phyloP scores from a whole-genome alignment of 352 stramenopile genomes.

The Globisporangium irregulare region DNA sequence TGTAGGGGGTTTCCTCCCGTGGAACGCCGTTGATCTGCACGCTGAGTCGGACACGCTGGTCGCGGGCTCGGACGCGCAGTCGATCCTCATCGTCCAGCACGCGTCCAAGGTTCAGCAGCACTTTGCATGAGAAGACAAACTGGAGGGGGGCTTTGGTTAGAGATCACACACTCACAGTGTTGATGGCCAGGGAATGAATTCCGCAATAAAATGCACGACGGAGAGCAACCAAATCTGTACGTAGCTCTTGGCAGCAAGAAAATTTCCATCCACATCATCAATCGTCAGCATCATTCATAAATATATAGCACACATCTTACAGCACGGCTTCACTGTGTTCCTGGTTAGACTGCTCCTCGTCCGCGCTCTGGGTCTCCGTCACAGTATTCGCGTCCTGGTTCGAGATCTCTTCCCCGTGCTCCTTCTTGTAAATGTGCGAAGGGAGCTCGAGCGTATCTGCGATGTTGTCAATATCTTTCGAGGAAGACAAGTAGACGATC shows the following conservation, averaged over 20 bases:
- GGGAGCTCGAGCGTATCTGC: constrained; percentile 46
- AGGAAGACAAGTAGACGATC: constrained; percentile 59
- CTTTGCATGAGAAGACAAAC: background rate
- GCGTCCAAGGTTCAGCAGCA: constrained; percentile 34
- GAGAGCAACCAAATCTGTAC: background rate
- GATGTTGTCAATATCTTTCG: constrained; percentile 52
- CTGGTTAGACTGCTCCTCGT: constrained; percentile 1
- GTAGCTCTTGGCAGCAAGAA: background rate
- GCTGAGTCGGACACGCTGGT: constrained; percentile 71
- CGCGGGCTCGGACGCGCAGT: constrained; percentile 72
- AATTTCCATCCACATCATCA: background rate
- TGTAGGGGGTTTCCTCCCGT: constrained; percentile 41
- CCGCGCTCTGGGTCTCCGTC: background rate
- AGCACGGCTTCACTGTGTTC: background rate
- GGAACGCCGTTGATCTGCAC: constrained; percentile 67
- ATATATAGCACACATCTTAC: constrained; percentile 7
- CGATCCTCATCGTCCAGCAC: constrained; percentile 61
- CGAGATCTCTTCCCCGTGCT: background rate
- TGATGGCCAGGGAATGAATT: background rate
- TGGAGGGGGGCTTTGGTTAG: background rate
- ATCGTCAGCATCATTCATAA: constrained; percentile 1
- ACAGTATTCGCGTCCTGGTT: background rate
- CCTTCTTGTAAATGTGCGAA: constrained; percentile 29
- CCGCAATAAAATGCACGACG: background rate
- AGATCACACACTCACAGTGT: background rate